Evolutionary conservation across 1,284 basidiomycete genomes (phyloP).

Genomic region (Neotropicomus parvogracilis): DNA sequence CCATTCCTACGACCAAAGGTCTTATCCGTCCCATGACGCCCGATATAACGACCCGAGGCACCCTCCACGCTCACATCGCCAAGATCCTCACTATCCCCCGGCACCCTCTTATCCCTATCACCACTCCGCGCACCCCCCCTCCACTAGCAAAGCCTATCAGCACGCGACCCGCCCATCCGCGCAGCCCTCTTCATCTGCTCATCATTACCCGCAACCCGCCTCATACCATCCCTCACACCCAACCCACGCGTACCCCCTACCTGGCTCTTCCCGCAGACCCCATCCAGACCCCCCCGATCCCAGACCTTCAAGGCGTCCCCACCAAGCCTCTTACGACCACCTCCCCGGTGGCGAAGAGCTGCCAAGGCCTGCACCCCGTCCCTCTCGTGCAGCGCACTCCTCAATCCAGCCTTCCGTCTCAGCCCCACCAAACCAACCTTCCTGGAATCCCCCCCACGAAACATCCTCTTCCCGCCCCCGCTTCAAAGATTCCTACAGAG

Average conservation of each 20-base stretch:
- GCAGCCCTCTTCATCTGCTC: constrained; percentile 23
- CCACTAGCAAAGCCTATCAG: constrained; percentile 31
- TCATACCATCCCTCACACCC: constrained; percentile 24
- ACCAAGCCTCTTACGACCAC: constrained; percentile 23
- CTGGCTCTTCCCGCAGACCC: constrained; percentile 30
- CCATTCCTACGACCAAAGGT: constrained; percentile 23
- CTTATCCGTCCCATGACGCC: constrained; percentile 21
- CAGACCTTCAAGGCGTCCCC: constrained; percentile 17
- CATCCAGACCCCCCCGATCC: constrained; percentile 29
- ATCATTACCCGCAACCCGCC: constrained; percentile 31
- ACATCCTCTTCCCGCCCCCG: constrained; percentile 18
- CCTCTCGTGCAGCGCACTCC: constrained; percentile 24
- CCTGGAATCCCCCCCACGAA: constrained; percentile 28
- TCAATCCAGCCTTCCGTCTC: constrained; percentile 25
- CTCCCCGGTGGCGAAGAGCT: constrained; percentile 24
- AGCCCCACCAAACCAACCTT: constrained; percentile 18
- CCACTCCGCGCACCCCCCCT: constrained; percentile 19
- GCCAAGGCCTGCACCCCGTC: constrained; percentile 22
- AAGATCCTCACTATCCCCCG: constrained; percentile 27
- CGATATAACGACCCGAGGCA: constrained; percentile 27
- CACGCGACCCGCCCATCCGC: constrained; percentile 28
- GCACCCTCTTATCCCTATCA: constrained; percentile 22
- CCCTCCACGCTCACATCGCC: constrained; percentile 25
- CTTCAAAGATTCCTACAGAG: constrained; percentile 22
- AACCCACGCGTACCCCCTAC: constrained; percentile 14